Percentiles rank a stretch among this genome's conserved stretches.
These are phyloP conservation scores for Mycena vulgaris DNA, from an alignment of 768 basidiomycete species.

Conservation along the genomic window DNA sequence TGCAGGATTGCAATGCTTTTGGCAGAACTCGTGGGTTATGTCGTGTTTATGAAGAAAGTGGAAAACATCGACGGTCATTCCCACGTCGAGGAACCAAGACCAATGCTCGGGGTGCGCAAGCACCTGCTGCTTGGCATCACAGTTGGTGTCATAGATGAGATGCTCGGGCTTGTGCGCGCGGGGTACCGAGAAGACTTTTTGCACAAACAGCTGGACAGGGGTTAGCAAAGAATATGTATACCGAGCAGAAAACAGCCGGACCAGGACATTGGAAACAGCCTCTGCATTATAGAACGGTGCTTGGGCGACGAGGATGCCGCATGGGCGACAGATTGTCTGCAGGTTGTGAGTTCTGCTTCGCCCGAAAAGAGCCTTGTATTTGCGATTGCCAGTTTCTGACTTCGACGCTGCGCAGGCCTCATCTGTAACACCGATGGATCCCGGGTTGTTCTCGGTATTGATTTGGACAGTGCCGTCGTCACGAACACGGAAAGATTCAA, in stretches of 20 bases:
- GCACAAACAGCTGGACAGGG: slow-evolving; percentile 5
- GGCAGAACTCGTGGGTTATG: background rate
- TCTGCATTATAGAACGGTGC: slow-evolving; percentile 41
- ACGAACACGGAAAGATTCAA: slow-evolving; percentile 30
- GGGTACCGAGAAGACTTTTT: slow-evolving; percentile 43
- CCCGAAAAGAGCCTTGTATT: slow-evolving; percentile 35
- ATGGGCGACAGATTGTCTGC: slow-evolving; percentile 34
- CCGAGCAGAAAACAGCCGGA: background rate
- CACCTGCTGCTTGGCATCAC: slow-evolving; percentile 36
- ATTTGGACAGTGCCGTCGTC: slow-evolving; percentile 1
- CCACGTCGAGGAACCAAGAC: slow-evolving; percentile 14
- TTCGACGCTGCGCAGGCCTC: slow-evolving; percentile 28
- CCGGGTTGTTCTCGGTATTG: slow-evolving; percentile 5
- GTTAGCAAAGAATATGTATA: background rate
- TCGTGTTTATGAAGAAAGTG: background rate
- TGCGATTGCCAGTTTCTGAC: slow-evolving; percentile 15
- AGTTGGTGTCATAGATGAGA: slow-evolving; percentile 37
- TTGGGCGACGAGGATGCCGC: slow-evolving; percentile 37
- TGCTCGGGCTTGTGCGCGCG: slow-evolving; percentile 45
- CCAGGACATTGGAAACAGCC: slow-evolving; percentile 31
- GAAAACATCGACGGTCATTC: background rate
- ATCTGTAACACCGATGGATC: slow-evolving; percentile 32
- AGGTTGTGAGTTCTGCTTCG: slow-evolving; percentile 38
- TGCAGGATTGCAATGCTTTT: background rate
- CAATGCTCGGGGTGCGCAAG: background rate